Base-by-base conservation (phyloP, 805 yeast species). In the Spathaspora passalidarum region DNA sequence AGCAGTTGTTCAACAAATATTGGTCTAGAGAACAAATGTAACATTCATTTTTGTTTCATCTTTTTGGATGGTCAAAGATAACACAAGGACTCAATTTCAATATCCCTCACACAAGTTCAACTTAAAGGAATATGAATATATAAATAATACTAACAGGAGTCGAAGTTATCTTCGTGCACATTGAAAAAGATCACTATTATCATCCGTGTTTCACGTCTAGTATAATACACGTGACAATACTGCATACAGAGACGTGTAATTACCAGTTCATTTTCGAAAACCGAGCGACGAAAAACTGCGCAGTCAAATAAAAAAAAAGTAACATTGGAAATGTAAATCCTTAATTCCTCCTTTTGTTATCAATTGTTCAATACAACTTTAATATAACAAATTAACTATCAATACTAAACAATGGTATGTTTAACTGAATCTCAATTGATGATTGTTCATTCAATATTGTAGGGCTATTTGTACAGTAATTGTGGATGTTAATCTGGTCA, bases 361-460 rank as follows among this genome's bases (percentile, higher is more conserved):
- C 34, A 29, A 26, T 26, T 26, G 32, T 26, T 26, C 32, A 10
- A 29, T 29, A 29, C 34, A 29, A 29, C 16, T 29, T 29, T 8
- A 29, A 29, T 13, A 29, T 14, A n/a, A 29, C 34, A 29, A 7
- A 29, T 29, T 29, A 10, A 29, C 13, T 29, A 29, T 29, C 34
- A 29, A n/a, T n/a, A n/a, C n/a, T n/a, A 14, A 29, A 32, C 35
- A 34, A 43, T 43, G 46, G 46, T 43, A 43, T 43, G 46, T 43
- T 29, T 38, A 34, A 42, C 18, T 42, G 20, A 18, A 14, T 14
- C 4, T 38, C 14, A 38, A 23, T 26, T 10, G 21, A 36, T 36
- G n/a, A 20, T 36, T 20, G 7, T 35, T 16, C n/a, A 35, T 11
- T 4, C 22, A 4, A 35, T 22, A 35, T 11, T n/a, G 29, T 35